Conservation (phyloP, 2,329 filamentous ascomycete species). For the Aotearoamyces nothofagi region DNA sequence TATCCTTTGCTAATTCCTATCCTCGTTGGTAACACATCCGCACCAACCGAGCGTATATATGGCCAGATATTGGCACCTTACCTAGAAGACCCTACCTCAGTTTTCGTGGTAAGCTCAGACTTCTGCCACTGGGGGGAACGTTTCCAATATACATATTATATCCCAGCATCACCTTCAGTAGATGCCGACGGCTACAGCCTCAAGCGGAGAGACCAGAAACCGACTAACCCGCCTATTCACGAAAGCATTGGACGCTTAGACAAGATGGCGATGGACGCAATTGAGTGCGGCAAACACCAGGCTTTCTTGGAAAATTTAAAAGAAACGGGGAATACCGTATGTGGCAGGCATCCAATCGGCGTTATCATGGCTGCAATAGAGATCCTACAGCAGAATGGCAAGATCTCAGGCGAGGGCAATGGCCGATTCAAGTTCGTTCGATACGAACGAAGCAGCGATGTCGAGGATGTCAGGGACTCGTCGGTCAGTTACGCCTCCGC, state of each 20-base stretch:
- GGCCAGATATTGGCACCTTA: slow-evolving; percentile 65
- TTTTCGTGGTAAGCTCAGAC: slow-evolving; percentile 84
- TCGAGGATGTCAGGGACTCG: slow-evolving; percentile 50
- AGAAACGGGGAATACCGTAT: slow-evolving; percentile 78
- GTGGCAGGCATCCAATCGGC: slow-evolving; percentile 87
- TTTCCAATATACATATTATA: slow-evolving; percentile 75
- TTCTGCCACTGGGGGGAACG: slow-evolving; percentile 91
- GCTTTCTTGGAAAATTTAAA: slow-evolving; percentile 54
- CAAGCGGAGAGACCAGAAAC: slow-evolving; percentile 17
- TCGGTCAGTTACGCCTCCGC: slow-evolving; percentile 95
- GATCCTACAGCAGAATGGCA: slow-evolving; percentile 28
- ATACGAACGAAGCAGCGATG: slow-evolving; percentile 76
- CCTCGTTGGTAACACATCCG: slow-evolving; percentile 62
- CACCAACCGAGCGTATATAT: slow-evolving; percentile 47
- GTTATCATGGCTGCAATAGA: slow-evolving; percentile 84
- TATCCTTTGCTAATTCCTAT: slow-evolving; percentile 74
- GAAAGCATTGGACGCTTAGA: slow-evolving; percentile 76
- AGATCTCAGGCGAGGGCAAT: slow-evolving; percentile 18
- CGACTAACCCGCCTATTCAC: slow-evolving; percentile 45
- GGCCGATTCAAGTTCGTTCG: slow-evolving; percentile 54
- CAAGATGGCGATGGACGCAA: slow-evolving; percentile 67
- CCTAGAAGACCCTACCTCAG: slow-evolving; percentile 56
- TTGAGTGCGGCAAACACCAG: slow-evolving; percentile 60
- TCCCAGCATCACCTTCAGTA: slow-evolving; percentile 28
- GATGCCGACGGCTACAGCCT: slow-evolving; percentile 20